Evolutionary conservation across 2,329 filamentous ascomycete species (phyloP).

Genomic region (Cyphellophora europaea): DNA sequence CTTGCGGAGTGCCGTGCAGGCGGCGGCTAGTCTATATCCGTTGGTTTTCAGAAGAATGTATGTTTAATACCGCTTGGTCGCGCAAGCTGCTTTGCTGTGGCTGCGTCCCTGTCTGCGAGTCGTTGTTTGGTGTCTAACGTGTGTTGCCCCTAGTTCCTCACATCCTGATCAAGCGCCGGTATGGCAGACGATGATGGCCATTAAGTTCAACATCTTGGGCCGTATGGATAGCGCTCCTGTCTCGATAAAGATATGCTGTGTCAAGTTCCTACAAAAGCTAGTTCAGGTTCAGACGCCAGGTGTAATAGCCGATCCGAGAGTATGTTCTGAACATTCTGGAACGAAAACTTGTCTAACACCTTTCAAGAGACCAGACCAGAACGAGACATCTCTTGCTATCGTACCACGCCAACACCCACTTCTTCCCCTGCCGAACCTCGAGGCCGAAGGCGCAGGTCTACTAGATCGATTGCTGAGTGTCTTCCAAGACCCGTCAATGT

Average conservation of each 20-base stretch:
- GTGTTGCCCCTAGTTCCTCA: slow-evolving; percentile 56
- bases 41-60: slow-evolving; percentile 91
- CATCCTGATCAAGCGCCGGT: slow-evolving; percentile 70
- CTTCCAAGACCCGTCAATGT: slow-evolving; percentile 81
- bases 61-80: slow-evolving; percentile 40
- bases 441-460: slow-evolving; percentile 85
- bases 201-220: slow-evolving; percentile 80
- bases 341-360: not conserved
- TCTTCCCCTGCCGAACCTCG: slow-evolving; percentile 69
- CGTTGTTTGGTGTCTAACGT: not conserved
- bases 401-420: slow-evolving; percentile 75
- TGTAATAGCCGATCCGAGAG: slow-evolving; percentile 68
- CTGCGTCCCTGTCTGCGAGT: not conserved
- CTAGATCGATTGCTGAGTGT: slow-evolving; percentile 78
- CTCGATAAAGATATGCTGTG: slow-evolving; percentile 81
- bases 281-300: slow-evolving; percentile 88
- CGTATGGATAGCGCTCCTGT: slow-evolving; percentile 75
- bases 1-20: slow-evolving; percentile 76
- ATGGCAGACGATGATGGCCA: slow-evolving; percentile 80
- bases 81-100: no score
- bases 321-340: slow-evolving; percentile 37
- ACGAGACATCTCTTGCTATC: slow-evolving; percentile 78
- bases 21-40: slow-evolving; percentile 85
- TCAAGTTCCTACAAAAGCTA: slow-evolving; percentile 93
- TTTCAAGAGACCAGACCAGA: slow-evolving; percentile 58